Percentiles rank a stretch among this genome's conserved stretches.
These are phyloP conservation scores for Boletus rex-veris DNA, from an alignment of 768 basidiomycete species.

Conservation along the genomic window DNA sequence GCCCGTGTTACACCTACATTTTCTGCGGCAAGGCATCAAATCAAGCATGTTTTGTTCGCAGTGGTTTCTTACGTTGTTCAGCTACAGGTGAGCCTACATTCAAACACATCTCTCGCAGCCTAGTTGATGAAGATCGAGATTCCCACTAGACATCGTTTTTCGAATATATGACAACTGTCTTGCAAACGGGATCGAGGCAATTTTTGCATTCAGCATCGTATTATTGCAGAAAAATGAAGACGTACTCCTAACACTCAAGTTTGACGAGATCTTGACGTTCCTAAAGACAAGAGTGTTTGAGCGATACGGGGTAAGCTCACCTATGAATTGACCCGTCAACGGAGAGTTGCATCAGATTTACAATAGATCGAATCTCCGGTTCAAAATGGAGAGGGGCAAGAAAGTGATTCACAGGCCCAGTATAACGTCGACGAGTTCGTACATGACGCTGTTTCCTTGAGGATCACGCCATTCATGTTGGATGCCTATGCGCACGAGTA, in stretches of 20 bases:
- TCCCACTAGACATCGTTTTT: constrained; percentile 91
- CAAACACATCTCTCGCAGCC: not conserved
- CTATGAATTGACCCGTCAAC: not conserved
- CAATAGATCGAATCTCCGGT: constrained; percentile 28
- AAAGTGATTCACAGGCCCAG: constrained; percentile 20
- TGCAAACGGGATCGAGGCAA: constrained; percentile 95
- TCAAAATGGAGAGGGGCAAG: constrained; percentile 28
- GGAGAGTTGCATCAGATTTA: not conserved
- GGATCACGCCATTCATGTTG: constrained; percentile 94
- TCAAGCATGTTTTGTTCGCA: constrained; percentile 99
- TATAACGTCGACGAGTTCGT: constrained; percentile 84
- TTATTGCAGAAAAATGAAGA: constrained; percentile 88
- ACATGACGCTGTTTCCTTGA: constrained; percentile 76
- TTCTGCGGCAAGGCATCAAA: constrained; percentile 90
- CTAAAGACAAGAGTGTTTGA: constrained; percentile 82
- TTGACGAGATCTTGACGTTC: constrained; percentile 86
- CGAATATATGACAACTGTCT: constrained; percentile 96
- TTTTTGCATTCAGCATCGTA: constrained; percentile 90
- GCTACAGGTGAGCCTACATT: constrained; percentile 65
- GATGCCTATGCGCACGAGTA: constrained; percentile 89
- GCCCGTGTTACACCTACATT: constrained; percentile 90
- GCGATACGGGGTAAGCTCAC: constrained; percentile 55
- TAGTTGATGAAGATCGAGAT: constrained; percentile 44
- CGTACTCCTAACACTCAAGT: constrained; percentile 71
- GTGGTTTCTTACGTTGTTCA: constrained; percentile 98